Conservation (phyloP, 2,329 filamentous ascomycete genomes). For the Setomelanomma holmii region DNA sequence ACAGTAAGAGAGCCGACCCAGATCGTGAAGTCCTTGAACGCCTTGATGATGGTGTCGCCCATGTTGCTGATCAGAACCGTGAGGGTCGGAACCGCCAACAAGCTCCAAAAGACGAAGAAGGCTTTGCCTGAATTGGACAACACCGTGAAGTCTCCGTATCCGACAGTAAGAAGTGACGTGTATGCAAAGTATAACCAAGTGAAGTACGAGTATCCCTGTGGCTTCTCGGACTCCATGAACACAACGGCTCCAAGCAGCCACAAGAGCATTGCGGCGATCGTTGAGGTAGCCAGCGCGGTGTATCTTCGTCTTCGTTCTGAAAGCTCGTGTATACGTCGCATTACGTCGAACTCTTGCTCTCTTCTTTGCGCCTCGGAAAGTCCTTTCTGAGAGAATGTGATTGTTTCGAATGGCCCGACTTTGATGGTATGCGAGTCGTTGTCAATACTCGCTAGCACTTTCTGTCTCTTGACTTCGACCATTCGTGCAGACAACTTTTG, state of each 20-base stretch:
- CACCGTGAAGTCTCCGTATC: constrained; percentile 60
- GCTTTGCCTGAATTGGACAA: constrained; percentile 59
- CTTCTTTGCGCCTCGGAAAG: constrained; percentile 50
- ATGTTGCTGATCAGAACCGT: constrained; percentile 63
- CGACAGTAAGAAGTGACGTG: constrained; percentile 61
- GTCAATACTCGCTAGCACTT: constrained; percentile 50
- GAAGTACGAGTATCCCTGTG: constrained; percentile 60
- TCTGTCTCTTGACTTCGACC: constrained; percentile 56
- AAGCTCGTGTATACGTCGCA: constrained; percentile 50
- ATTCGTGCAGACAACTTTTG: constrained; percentile 59
- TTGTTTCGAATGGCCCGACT: constrained; percentile 50
- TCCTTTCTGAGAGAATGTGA: constrained; percentile 51
- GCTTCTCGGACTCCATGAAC: constrained; percentile 57
- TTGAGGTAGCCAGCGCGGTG: constrained; percentile 51
- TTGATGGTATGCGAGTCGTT: constrained; percentile 51
- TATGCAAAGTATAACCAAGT: constrained; percentile 62
- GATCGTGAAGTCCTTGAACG: constrained; percentile 62
- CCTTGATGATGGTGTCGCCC: constrained; percentile 62
- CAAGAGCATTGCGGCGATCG: constrained; percentile 46
- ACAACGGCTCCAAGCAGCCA: constrained; percentile 60
- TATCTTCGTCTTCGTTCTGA: constrained; percentile 49
- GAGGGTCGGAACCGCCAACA: constrained; percentile 62
- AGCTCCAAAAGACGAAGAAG: constrained; percentile 65
- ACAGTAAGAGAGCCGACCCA: constrained; percentile 63
- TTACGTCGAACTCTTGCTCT: constrained; percentile 57